Conservation (phyloP, 257 asterid species). For the Nicotiana paniculata region DNA sequence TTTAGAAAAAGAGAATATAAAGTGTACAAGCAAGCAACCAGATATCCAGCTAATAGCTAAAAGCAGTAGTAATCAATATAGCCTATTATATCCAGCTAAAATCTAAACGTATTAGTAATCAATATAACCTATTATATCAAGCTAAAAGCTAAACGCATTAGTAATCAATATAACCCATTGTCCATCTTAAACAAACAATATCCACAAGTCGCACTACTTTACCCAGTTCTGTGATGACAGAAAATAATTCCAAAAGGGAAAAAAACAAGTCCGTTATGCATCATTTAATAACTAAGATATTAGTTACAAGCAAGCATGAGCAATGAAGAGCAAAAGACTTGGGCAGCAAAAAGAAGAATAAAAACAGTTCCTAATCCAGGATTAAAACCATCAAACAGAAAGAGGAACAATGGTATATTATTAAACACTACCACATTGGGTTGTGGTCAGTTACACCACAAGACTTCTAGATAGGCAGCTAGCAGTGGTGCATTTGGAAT, state of each 20-base stretch:
- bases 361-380: too few relatives aligned
- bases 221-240: too few relatives aligned
- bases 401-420: background rate
- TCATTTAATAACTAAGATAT: too few relatives aligned
- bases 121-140: background rate
- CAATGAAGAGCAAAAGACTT: too few relatives aligned
- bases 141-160: background rate
- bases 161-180: background rate
- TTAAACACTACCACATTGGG: background rate
- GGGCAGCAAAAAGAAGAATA: too few relatives aligned
- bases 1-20: background rate
- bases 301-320: too few relatives aligned
- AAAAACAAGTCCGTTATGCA: too few relatives aligned
- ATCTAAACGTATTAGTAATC: background rate
- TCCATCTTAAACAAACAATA: background rate
- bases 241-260: too few relatives aligned
- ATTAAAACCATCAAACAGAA: background rate
- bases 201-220: too few relatives aligned
- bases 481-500: too few relatives aligned
- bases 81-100: background rate
- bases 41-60: conserved; percentile 1
- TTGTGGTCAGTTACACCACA: background rate
- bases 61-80: background rate
- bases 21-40: background rate
- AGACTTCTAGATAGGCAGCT: background rate